phyloP scores from a whole-genome alignment of 176 grass and related monocot species.

The Microstegium vimineum region DNA sequence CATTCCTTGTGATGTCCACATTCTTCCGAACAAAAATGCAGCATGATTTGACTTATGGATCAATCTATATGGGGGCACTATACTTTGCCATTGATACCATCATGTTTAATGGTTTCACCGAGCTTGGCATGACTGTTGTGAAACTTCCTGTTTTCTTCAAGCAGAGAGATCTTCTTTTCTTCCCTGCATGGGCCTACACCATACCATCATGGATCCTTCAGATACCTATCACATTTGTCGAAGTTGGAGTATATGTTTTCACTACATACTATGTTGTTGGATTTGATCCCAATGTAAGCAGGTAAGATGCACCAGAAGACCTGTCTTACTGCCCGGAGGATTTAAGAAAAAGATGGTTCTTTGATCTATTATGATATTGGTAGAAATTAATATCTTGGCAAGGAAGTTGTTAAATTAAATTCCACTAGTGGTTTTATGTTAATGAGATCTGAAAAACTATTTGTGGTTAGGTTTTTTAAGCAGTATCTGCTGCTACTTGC shows the following conservation, averaged over 20 bases:
- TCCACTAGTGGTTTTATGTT: too few species aligned
- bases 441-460: conserved; percentile 11
- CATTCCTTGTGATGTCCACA: conserved; percentile 65
- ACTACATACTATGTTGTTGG: conserved; percentile 80
- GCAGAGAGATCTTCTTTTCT: conserved; percentile 86
- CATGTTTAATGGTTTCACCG: conserved; percentile 85
- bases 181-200: conserved; percentile 81
- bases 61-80: conserved; percentile 58
- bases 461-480: conserved; percentile 69
- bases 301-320: conserved; percentile 40
- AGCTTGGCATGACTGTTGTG: conserved; percentile 59
- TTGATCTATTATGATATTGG: neutral
- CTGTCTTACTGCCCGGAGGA: neutral
- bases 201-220: conserved; percentile 84
- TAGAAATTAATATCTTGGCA: too few species aligned
- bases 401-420: too few species aligned
- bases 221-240: conserved; percentile 84
- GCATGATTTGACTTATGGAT: conserved; percentile 31
- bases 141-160: conserved; percentile 95
- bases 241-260: conserved; percentile 72
- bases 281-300: conserved; percentile 61
- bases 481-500: conserved; percentile 67
- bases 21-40: conserved; percentile 85
- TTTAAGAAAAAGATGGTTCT: too few species aligned
- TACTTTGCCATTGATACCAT: conserved; percentile 54